Base-by-base conservation (phyloP, 2,329 filamentous ascomycete genomes). In the Aspergillus ochraceus region DNA sequence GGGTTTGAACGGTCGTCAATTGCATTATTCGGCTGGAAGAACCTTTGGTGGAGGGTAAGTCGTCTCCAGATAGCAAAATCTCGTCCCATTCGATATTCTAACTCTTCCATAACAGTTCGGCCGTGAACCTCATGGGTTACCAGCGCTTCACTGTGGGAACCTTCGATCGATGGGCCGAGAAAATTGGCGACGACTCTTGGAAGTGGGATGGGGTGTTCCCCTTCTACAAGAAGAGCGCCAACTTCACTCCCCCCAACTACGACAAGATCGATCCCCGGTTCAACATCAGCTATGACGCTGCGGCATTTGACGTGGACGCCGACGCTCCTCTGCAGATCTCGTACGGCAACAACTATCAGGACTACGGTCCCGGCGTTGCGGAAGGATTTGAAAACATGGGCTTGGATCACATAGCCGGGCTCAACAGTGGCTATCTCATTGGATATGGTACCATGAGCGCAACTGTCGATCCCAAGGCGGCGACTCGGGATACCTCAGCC, bases 241-340 rank as follows among this genome's bases (percentile, higher is more conserved):
- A 52, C 3, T 52, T 57, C 22, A 57, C 55, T 22, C 12, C 20
- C 4, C 47, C 55, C 6, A 22, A 57, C 2, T 6, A 19, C 2
- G 22, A 45, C 30, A 39, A 32, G 22, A 51, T 10, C 5, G 8
- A 6, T 24, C 14, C 32, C 1, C 19, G 19, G 3, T 14, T 22
- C 30, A 50, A 8, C 20, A 5, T 26, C 4, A 26, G n/a, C 22
- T 54, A 54, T 10, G 20, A 19, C n/a, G 17, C 11, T 1, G 19
- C 22, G 2, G 11, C 14, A n/a, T 36, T 36, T 36, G 32, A 36
- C 4, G 8, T 24, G 4, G 14, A 22, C 50, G 19, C 47, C n/a
- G 67, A 70, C 2, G 72, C 72, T 0, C 72, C 71, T 2, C 57
- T 77, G 12, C 63, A 73, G 19, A 68, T 76, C 3, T 68, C 70